These are phyloP conservation scores for Trichoderma lentiforme DNA, from an alignment of 2,329 filamentous ascomycete species.

Conservation along the genomic window DNA sequence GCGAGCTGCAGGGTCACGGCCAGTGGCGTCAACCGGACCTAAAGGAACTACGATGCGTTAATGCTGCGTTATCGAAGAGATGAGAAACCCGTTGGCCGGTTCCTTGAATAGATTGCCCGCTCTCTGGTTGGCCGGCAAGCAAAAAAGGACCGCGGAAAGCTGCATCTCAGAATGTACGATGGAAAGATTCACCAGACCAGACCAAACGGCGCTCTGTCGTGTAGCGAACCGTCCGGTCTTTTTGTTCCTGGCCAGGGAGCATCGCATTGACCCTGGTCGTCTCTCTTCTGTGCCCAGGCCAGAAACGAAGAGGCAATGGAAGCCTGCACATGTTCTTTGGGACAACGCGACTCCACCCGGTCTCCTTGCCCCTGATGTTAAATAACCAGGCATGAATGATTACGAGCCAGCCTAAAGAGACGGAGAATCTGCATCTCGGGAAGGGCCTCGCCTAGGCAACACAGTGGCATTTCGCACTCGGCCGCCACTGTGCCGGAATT, in stretches of 20 bases:
- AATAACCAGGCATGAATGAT: neutral
- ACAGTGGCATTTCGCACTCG: neutral
- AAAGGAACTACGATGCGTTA: neutral
- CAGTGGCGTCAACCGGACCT: neutral
- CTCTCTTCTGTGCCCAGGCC: neutral
- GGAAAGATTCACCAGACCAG: neutral
- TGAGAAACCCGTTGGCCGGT: neutral
- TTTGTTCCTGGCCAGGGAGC: neutral
- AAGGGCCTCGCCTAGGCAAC: neutral
- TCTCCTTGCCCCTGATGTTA: neutral
- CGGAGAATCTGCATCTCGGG: constrained; percentile 1
- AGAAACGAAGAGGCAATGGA: neutral
- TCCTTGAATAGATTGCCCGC: neutral
- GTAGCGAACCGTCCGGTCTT: neutral
- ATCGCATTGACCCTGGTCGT: neutral
- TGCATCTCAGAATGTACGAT: neutral
- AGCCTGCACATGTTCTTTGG: neutral
- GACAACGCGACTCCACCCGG: neutral
- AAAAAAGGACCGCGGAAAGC: neutral
- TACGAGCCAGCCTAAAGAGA: neutral
- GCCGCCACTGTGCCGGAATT: neutral
- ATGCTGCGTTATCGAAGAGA: neutral
- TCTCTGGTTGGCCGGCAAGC: neutral
- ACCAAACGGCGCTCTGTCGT: neutral
- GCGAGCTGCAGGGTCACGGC: constrained; percentile 1